Evolutionary conservation across 202 grass and related monocot species (phyloP).

Genomic region (Digitaria exilis): DNA sequence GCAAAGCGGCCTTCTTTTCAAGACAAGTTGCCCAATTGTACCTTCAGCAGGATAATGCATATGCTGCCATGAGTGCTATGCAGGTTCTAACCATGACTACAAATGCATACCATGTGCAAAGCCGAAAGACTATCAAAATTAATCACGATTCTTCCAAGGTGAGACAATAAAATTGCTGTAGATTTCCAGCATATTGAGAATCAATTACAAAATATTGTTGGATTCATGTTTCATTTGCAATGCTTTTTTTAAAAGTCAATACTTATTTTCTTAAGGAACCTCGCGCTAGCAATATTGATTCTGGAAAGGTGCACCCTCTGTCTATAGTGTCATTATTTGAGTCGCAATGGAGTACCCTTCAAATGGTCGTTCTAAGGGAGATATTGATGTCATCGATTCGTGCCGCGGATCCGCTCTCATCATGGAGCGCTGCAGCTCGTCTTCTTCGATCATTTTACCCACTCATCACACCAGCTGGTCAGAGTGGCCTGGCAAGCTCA

Average conservation of each 20-base stretch:
- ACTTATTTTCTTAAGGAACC: slow-evolving; percentile 57
- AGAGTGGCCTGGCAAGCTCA: slow-evolving; percentile 94
- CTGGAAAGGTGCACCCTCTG: slow-evolving; percentile 63
- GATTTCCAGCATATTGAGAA: slow-evolving; percentile 6
- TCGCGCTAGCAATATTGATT: slow-evolving; percentile 51
- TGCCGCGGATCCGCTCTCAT: slow-evolving; percentile 86
- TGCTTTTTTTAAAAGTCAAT: too few relatives aligned
- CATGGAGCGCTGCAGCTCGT: slow-evolving; percentile 94
- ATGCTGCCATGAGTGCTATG: slow-evolving; percentile 96
- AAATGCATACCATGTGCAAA: slow-evolving; percentile 94
- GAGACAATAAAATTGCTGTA: slow-evolving; percentile 14
- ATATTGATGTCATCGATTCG: slow-evolving; percentile 97
- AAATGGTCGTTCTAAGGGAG: slow-evolving; percentile 97
- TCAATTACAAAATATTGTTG: slow-evolving; percentile 30
- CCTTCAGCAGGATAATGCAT: slow-evolving; percentile 91
- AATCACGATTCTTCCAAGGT: slow-evolving; percentile 45
- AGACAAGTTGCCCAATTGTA: slow-evolving; percentile 98
- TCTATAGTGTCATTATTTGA: slow-evolving; percentile 83
- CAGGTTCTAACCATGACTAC: slow-evolving; percentile 94
- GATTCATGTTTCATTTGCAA: slow-evolving; percentile 39
- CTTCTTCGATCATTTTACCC: slow-evolving; percentile 98
- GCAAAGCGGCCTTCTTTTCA: slow-evolving; percentile 98
- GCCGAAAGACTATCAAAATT: slow-evolving; percentile 61
- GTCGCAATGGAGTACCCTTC: slow-evolving; percentile 94
- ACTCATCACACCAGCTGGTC: slow-evolving; percentile 93